phyloP scores from a whole-genome alignment of 1,284 basidiomycete species.

The Albatrellus sp. region DNA sequence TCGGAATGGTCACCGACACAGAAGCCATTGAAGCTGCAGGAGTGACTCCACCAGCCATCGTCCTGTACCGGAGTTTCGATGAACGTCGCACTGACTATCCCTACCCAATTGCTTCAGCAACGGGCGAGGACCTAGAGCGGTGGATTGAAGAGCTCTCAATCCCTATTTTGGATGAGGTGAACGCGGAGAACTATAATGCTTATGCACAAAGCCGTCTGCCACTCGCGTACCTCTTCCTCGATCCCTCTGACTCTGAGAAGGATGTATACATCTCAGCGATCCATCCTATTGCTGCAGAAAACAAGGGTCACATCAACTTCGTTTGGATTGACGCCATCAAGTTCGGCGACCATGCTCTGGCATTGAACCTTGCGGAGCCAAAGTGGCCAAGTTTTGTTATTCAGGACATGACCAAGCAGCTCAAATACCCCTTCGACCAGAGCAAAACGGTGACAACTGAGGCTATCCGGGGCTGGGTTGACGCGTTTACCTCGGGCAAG shows the following conservation, averaged over 20 bases:
- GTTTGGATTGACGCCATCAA: constrained; percentile 97
- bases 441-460: constrained; percentile 44
- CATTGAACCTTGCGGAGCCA: constrained; percentile 75
- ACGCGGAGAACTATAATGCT: constrained; percentile 83
- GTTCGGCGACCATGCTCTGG: constrained; percentile 93
- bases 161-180: constrained; percentile 88
- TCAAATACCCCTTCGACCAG: constrained; percentile 87
- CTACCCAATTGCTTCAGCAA: constrained; percentile 47
- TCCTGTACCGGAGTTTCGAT: constrained; percentile 92
- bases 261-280: constrained; percentile 60
- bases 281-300: constrained; percentile 66
- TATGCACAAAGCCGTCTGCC: constrained; percentile 82
- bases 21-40: constrained; percentile 60
- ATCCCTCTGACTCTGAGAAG: constrained; percentile 55
- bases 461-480: constrained; percentile 49
- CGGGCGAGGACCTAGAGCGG: constrained; percentile 49
- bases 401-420: constrained; percentile 74
- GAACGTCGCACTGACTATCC: constrained; percentile 70
- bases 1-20: constrained; percentile 74
- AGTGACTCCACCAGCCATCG: constrained; percentile 71
- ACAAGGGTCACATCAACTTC: constrained; percentile 89
- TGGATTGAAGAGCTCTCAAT: constrained; percentile 82
- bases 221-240: constrained; percentile 91
- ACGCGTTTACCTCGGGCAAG: constrained; percentile 59
- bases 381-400: constrained; percentile 94